Evolutionary conservation across 495 filamentous ascomycete genomes (phyloP), one percentile per base, ranked within the genome.

Genomic region (Podospora pseudopauciseta): DNA sequence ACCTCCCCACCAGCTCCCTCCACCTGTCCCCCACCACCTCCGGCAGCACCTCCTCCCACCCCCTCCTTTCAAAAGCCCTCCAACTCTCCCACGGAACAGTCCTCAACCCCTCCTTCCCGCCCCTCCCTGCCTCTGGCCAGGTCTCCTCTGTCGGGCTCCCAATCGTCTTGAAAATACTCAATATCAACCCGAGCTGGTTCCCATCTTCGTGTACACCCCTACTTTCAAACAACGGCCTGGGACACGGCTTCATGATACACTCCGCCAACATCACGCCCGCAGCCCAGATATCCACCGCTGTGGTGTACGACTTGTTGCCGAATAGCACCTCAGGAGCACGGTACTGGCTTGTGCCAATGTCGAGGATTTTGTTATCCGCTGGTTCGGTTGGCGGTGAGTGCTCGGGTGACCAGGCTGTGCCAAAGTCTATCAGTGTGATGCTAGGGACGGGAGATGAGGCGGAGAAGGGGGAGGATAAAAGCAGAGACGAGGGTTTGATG

Each of bases 331-430:
- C 95, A 0, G 95, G 95, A 0, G 95, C 83, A 15, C 96, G 88
- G 75, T 99, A 99, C 63, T 88, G 88, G 0, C 93, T 92, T 0
- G 95, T 98, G 5, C 95, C 95, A 11, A 99, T 89, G 77, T 99
- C 95, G 16, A 93, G 89, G 68, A 97, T 90, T 78, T 97, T 98
- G 63, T 84, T 69, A 63, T 85, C 77, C 9, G 81, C 69, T 9
- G 88, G 86, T 75, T 98, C 93, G 18, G 86, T 84, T 2, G 78
- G 74, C 2, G 81, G 65, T 34, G 89, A 89, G 11, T 81, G 62
- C 2, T 80, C 75, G 9, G 89, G 86, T 67, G 89, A 86, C 91
- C 91, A 97, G 7, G 94, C 87, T 53, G 94, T 94, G 23, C 95
- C 95, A 80, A 99, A 98, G 78, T 99, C 95, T 18, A 90, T 87